Evolutionary conservation across 257 asterid species (phyloP).

Genomic region (Capsicum baccatum): DNA sequence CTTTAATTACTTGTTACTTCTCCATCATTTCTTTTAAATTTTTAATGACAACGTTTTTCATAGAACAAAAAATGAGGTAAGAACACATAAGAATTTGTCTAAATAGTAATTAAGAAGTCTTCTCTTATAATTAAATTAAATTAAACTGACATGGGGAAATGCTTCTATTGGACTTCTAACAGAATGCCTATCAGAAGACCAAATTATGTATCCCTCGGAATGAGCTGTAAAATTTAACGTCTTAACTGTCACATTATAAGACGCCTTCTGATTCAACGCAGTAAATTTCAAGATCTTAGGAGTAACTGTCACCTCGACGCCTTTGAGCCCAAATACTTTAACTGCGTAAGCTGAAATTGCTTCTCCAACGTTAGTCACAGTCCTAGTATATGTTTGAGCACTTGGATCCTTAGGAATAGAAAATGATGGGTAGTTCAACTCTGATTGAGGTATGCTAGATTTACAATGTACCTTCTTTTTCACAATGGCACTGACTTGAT

Average conservation of each 20-base stretch:
- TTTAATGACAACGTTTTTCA: not conserved
- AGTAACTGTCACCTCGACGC: slow-evolving; percentile 9
- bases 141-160: not conserved
- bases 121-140: not conserved
- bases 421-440: slow-evolving; percentile 37
- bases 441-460: slow-evolving; percentile 20
- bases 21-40: not conserved
- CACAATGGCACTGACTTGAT: not conserved
- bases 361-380: slow-evolving; percentile 33
- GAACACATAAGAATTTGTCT: not conserved
- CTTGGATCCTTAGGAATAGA: slow-evolving; percentile 9
- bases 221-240: not conserved
- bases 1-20: not conserved
- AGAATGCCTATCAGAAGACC: not conserved
- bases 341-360: slow-evolving; percentile 26
- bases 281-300: slow-evolving; percentile 17
- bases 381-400: not conserved
- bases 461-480: slow-evolving; percentile 3
- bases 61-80: too few species aligned
- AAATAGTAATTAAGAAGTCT: not conserved
- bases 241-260: not conserved
- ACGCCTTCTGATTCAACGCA: not conserved
- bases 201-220: slow-evolving; percentile 12
- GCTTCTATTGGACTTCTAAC: not conserved
- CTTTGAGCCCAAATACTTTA: not conserved